phyloP scores from a whole-genome alignment of 2,329 filamentous ascomycete genomes.

The Exophiala phaeomuriformis region DNA sequence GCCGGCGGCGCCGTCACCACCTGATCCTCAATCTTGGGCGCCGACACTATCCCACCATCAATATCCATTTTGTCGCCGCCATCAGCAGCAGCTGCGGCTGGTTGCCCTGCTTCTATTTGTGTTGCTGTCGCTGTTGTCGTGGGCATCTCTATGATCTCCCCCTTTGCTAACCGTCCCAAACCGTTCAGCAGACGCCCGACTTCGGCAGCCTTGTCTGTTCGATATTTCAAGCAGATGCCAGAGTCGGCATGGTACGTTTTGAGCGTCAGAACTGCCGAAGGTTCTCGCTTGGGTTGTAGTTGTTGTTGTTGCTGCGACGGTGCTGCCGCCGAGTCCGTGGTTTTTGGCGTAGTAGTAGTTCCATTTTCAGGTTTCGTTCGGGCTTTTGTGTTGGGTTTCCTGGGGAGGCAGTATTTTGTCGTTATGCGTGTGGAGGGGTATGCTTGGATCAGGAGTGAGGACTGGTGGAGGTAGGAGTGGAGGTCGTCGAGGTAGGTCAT shows the following conservation, averaged over 20 bases:
- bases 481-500: conserved; percentile 79
- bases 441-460: conserved; percentile 74
- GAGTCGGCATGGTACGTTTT: conserved; percentile 83
- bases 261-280: conserved; percentile 64
- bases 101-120: conserved; percentile 24
- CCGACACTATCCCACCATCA: conserved; percentile 10
- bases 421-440: conserved; percentile 79
- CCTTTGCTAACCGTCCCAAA: conserved; percentile 65
- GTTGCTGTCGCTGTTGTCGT: conserved; percentile 32
- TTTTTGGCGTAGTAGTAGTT: conserved; percentile 15
- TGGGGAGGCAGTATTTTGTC: conserved; percentile 65
- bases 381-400: conserved; percentile 31
- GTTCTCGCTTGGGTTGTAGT: conserved; percentile 28
- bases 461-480: conserved; percentile 88
- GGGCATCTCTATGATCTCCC: conserved; percentile 50
- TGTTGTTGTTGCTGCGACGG: conserved; percentile 18
- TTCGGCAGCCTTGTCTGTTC: conserved; percentile 83
- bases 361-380: conserved; percentile 25
- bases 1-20: conserved; percentile 12
- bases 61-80: conserved; percentile 27
- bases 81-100: conserved; percentile 20
- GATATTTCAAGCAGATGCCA: conserved; percentile 81
- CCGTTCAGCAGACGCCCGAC: conserved; percentile 73
- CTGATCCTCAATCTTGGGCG: conserved; percentile 15
- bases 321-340: conserved; percentile 30